Conservation (phyloP, 2,329 filamentous ascomycete genomes). For the Teratosphaeria gauchensis region DNA sequence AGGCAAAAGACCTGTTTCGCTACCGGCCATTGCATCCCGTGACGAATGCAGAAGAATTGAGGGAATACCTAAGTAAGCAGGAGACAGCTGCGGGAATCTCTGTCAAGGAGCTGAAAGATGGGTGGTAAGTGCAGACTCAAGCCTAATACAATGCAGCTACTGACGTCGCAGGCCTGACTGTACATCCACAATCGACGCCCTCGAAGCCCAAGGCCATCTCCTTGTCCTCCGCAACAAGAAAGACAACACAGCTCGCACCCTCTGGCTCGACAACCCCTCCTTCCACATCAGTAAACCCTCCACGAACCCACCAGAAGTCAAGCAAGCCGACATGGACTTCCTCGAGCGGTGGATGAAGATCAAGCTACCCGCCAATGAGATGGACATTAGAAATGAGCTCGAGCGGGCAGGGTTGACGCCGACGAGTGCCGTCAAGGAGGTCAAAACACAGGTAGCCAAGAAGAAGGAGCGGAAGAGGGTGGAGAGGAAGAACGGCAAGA, state of each 20-base stretch:
- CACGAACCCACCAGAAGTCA: slow-evolving; percentile 30
- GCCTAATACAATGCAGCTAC: not conserved
- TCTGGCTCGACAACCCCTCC: slow-evolving; percentile 75
- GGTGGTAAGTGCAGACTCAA: slow-evolving; percentile 50
- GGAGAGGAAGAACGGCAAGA: slow-evolving; percentile 63
- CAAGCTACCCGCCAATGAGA: slow-evolving; percentile 58
- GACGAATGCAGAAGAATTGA: slow-evolving; percentile 63
- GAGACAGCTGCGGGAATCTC: slow-evolving; percentile 69
- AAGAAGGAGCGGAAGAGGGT: slow-evolving; percentile 68
- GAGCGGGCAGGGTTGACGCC: slow-evolving; percentile 72
- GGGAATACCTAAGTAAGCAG: slow-evolving; percentile 71
- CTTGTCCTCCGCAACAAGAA: slow-evolving; percentile 87
- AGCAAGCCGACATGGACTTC: slow-evolving; percentile 65
- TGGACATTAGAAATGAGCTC: slow-evolving; percentile 68
- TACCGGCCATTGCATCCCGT: slow-evolving; percentile 83
- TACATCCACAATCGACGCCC: slow-evolving; percentile 62
- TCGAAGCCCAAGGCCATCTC: slow-evolving; percentile 71
- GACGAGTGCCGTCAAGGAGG: slow-evolving; percentile 67
- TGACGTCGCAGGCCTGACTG: slow-evolving; percentile 49
- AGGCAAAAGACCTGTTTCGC: slow-evolving; percentile 59
- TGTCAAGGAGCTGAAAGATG: slow-evolving; percentile 89
- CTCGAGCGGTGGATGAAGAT: slow-evolving; percentile 73
- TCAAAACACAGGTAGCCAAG: slow-evolving; percentile 31
- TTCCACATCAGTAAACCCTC: slow-evolving; percentile 29
- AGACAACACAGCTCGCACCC: slow-evolving; percentile 72